These are phyloP conservation scores for Bolboschoenoplectus hybrid DNA, from an alignment of 202 grass and related monocot genomes.

Conservation along the genomic window DNA sequence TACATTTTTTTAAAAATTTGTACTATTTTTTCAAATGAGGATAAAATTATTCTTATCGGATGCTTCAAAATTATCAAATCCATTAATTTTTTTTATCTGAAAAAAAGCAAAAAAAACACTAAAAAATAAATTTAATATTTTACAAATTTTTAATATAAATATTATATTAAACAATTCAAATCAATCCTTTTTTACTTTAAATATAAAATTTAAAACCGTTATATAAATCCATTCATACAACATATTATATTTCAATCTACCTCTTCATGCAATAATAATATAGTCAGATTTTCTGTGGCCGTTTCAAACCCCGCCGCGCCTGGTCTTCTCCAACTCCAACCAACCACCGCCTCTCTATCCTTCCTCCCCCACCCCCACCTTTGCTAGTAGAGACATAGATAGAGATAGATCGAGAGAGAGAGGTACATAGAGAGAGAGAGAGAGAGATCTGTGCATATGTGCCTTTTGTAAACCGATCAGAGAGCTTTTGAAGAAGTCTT, in stretches of 20 bases:
- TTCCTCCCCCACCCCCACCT: neutral
- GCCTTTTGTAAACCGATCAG: conserved; percentile 32
- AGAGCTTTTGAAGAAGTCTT: conserved; percentile 1
- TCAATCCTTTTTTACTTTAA: too few relatives aligned
- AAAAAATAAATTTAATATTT: too few relatives aligned
- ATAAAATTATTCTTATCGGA: too few relatives aligned
- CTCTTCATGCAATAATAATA: neutral
- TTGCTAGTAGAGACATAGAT: conserved; percentile 19
- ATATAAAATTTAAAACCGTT: too few relatives aligned
- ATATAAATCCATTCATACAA: too few relatives aligned
- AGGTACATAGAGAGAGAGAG: neutral
- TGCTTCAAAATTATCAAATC: too few relatives aligned
- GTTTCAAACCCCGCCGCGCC: neutral
- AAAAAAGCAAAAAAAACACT: too few relatives aligned
- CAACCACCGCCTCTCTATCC: conserved; percentile 24
- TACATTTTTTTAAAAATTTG: too few relatives aligned
- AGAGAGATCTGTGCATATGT: conserved; percentile 28
- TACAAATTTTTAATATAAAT: too few relatives aligned
- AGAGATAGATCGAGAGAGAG: neutral
- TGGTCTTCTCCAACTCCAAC: conserved; percentile 26
- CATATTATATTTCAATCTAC: neutral
- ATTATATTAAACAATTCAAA: too few relatives aligned
- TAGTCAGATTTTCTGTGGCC: neutral
- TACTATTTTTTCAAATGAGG: too few relatives aligned
- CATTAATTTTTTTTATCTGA: too few relatives aligned